Evolutionary conservation across 768 basidiomycete genomes (phyloP), one percentile per base, ranked within the genome.

Genomic region (Boletus coccyginus): DNA sequence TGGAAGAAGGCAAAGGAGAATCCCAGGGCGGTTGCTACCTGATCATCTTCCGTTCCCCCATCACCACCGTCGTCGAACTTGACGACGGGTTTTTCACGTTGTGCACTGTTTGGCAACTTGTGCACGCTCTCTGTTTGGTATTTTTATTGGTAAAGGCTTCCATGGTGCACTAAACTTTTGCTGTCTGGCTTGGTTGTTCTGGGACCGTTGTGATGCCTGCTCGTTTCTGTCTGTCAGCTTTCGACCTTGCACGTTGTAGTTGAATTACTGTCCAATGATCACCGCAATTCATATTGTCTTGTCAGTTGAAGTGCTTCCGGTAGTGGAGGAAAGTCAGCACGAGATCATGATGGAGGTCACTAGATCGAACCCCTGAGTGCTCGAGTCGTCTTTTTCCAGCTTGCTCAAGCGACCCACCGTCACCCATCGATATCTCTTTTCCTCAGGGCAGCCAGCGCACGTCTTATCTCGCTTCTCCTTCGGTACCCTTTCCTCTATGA

Each of bases 1-100:
- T 92, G 89, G 89, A 89, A 88, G 72, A 82, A 77, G 61, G 79
- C 86, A 48, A 84, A 83, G 65, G 85, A 87, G 69, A 87, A 88
- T 64, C 81, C 83, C 1, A 82, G 80, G 69, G 66, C 67, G 35
- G 27, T 55, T 42, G 63, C 63, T 36, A 38, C 66, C 10, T 71
- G 61, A 73, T 60, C 52, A 43, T 3, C 53, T 16, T 53, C 50
- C 51, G 33, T 56, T 46, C 44, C 43, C 42, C 55, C 29, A 21
- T 48, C 39, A 49, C 42, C 46, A 17, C 45, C 43, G 17, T 46
- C 19, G 50, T 61, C 53, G 51, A 63, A 24, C 42, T 41, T 42
- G 48, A 27, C 27, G 6, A 27, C 43, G 50, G 56, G 35, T 55
- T 50, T 45, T 52, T 53, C 58, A 40, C 55, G 33, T 56, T 56